These are phyloP conservation scores for Bidens hawaiensis DNA, from an alignment of 140 eudicot species.

Conservation along the genomic window DNA sequence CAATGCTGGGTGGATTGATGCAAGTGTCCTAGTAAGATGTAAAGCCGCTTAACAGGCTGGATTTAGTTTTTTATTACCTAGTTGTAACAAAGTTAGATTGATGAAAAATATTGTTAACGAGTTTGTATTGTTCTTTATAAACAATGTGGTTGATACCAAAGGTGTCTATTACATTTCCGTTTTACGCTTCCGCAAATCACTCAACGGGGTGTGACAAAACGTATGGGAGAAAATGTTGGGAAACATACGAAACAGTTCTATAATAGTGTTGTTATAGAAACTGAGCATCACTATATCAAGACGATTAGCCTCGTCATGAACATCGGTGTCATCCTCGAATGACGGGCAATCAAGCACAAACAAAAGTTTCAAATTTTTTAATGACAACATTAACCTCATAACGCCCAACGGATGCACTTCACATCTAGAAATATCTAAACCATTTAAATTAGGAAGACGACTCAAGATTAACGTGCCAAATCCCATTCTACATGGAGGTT, in stretches of 20 bases:
- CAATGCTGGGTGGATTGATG: too few species aligned
- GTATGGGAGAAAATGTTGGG: too few species aligned
- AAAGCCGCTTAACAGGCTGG: too few species aligned
- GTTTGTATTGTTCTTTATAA: too few species aligned
- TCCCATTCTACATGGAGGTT: slow-evolving; percentile 63
- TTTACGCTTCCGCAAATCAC: too few species aligned
- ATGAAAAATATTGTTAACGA: too few species aligned
- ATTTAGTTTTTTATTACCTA: too few species aligned
- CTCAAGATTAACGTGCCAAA: slow-evolving; percentile 43
- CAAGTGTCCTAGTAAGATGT: too few species aligned
- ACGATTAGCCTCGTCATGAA: slow-evolving; percentile 39
- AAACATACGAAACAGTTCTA: slow-evolving; percentile 50
- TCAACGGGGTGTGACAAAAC: too few species aligned
- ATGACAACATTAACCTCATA: slow-evolving; percentile 40
- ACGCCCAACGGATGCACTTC: slow-evolving; percentile 46
- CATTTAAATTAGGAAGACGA: slow-evolving; percentile 55
- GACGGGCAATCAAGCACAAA: slow-evolving; percentile 71
- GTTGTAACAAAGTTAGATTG: too few species aligned
- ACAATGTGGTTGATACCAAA: too few species aligned
- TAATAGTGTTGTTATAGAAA: slow-evolving; percentile 52
- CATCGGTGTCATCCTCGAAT: slow-evolving; percentile 59
- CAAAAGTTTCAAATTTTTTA: slow-evolving; percentile 50
- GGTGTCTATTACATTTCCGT: too few species aligned
- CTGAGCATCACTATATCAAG: slow-evolving; percentile 60
- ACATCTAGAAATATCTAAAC: slow-evolving; percentile 84